Conservation (phyloP, 2,329 filamentous ascomycete species). For the Diplodia sapinea region DNA sequence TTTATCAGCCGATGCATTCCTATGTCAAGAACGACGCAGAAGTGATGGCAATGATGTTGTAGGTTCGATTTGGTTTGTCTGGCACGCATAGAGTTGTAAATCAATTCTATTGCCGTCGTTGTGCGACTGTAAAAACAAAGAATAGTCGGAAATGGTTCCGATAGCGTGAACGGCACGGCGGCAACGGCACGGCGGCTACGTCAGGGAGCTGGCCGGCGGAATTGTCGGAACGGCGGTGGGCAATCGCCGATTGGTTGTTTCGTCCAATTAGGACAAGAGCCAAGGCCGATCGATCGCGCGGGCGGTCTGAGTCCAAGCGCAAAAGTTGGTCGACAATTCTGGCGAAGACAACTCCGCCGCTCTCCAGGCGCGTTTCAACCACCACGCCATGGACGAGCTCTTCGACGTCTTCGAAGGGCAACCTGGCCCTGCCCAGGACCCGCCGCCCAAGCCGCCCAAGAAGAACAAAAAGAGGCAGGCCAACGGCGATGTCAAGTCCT, state of each 20-base stretch:
- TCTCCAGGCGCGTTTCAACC: conserved; percentile 8
- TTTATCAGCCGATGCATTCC: background rate
- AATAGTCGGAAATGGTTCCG: background rate
- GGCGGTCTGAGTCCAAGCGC: conserved; percentile 24
- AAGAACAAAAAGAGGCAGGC: conserved; percentile 85
- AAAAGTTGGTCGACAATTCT: conserved; percentile 29
- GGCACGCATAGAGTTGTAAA: background rate
- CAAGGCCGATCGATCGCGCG: conserved; percentile 3
- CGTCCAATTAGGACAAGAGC: background rate
- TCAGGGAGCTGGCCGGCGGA: background rate
- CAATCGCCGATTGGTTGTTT: conserved; percentile 11
- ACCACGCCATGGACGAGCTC: conserved; percentile 49
- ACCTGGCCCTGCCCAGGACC: conserved; percentile 36
- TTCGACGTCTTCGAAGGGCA: conserved; percentile 54
- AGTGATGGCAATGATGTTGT: background rate
- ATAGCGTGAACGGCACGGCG: too few relatives aligned
- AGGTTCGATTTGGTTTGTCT: background rate
- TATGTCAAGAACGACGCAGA: background rate
- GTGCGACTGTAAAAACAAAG: background rate
- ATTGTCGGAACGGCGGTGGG: background rate
- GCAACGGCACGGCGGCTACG: background rate
- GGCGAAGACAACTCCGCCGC: conserved; percentile 16
- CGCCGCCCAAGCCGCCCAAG: conserved; percentile 38
- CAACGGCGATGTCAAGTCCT: conserved; percentile 75
- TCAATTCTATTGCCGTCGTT: background rate